Conservation (phyloP, 345 rosid genomes). For the Alliaria petiolata region DNA sequence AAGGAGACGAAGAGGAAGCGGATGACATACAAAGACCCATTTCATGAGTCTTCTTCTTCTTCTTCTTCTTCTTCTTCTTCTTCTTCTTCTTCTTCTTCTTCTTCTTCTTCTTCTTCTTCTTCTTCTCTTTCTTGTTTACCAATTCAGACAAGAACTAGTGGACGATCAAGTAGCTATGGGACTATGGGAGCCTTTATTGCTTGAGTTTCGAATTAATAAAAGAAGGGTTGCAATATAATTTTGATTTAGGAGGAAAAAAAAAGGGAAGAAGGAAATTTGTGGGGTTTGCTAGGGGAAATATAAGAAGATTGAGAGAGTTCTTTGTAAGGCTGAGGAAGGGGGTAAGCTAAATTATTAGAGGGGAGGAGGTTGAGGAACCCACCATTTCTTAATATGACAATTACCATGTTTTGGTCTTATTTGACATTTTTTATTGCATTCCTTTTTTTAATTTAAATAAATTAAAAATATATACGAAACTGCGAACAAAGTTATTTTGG, state of each 20-base stretch:
- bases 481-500: too few species aligned
- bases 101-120: not conserved
- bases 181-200: conserved; percentile 15
- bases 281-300: not conserved
- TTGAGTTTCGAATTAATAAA: not conserved
- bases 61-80: too few species aligned
- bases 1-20: conserved; percentile 7
- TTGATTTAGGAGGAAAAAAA: not conserved
- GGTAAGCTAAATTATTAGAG: not conserved
- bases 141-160: conserved; percentile 22
- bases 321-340: not conserved
- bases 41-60: conserved; percentile 1
- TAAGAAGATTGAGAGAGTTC: not conserved
- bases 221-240: not conserved
- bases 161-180: not conserved
- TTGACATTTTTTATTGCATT: not conserved
- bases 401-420: conserved; percentile 4
- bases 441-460: not conserved
- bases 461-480: not conserved
- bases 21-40: conserved; percentile 20
- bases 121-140: conserved; percentile 3
- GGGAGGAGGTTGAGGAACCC: conserved; percentile 10
- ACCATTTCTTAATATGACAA: conserved; percentile 3
- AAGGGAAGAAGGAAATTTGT: not conserved
- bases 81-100: conserved; percentile 10